Evolutionary conservation across 2,329 filamentous ascomycete species (phyloP).

Genomic region (Aspergillus caelatus): DNA sequence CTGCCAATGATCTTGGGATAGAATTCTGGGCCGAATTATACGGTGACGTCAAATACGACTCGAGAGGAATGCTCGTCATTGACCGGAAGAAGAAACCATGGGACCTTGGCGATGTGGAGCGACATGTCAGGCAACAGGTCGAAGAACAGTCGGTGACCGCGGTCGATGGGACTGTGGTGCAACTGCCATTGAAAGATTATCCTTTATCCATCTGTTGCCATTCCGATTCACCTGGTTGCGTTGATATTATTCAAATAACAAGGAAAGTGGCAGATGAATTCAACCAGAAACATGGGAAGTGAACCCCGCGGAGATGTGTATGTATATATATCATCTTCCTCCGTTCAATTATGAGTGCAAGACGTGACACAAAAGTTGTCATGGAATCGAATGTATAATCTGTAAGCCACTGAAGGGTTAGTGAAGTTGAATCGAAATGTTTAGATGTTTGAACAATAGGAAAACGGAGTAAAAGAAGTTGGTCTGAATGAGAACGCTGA

Average conservation of each 20-base stretch:
- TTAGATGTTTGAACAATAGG: not conserved
- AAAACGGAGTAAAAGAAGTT: not conserved
- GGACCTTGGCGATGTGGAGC: constrained; percentile 43
- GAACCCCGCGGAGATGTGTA: not conserved
- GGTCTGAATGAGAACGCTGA: not conserved
- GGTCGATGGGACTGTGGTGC: constrained; percentile 43
- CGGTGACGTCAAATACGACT: constrained; percentile 59
- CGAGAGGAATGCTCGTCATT: constrained; percentile 55
- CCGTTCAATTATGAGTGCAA: not conserved
- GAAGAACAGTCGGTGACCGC: constrained; percentile 46
- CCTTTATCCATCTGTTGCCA: constrained; percentile 51
- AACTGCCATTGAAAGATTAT: constrained; percentile 46
- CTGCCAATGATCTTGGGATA: constrained; percentile 56
- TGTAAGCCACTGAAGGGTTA: not conserved
- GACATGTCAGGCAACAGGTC: constrained; percentile 47
- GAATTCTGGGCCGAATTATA: constrained; percentile 59
- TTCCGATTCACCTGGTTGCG: constrained; percentile 50
- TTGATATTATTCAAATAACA: constrained; percentile 48
- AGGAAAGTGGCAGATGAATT: constrained; percentile 46
- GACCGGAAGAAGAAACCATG: constrained; percentile 61
- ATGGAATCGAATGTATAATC: not conserved
- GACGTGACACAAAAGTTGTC: not conserved
- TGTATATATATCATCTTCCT: not conserved
- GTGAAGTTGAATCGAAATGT: not conserved
- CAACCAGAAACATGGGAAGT: constrained; percentile 36